phyloP scores from a whole-genome alignment of 208 protist genomes.

The Crithidia bombi region DNA sequence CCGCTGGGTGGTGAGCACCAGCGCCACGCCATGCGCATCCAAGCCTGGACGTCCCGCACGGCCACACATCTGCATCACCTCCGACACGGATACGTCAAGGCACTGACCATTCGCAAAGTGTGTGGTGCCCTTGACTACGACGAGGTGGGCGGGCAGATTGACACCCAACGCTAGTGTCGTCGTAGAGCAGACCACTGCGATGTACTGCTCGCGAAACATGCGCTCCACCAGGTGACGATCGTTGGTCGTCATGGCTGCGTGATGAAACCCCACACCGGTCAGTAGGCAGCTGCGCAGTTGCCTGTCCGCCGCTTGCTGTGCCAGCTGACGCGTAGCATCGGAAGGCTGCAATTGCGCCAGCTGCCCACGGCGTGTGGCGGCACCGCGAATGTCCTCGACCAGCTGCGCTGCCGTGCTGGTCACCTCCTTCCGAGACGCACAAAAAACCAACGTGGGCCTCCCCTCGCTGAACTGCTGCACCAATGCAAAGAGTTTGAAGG shows the following conservation, averaged over 20 bases:
- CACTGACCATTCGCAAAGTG: slow-evolving; percentile 96
- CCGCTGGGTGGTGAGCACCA: slow-evolving; percentile 88
- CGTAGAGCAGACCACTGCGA: slow-evolving; percentile 91
- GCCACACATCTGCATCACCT: slow-evolving; percentile 99
- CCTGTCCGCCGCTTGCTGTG: slow-evolving; percentile 63
- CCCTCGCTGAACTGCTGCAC: slow-evolving; percentile 78
- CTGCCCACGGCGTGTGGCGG: slow-evolving; percentile 40
- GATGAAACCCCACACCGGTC: slow-evolving; percentile 87
- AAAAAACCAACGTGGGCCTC: slow-evolving; percentile 91
- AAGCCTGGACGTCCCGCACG: slow-evolving; percentile 89
- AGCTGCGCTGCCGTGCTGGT: slow-evolving; percentile 71
- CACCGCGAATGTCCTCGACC: slow-evolving; percentile 50
- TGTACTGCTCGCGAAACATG: slow-evolving; percentile 85
- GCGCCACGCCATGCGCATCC: slow-evolving; percentile 82
- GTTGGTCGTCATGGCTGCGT: slow-evolving; percentile 76
- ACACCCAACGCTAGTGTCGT: slow-evolving; percentile 94
- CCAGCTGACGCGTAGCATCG: slow-evolving; percentile 36
- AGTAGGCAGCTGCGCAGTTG: slow-evolving; percentile 65
- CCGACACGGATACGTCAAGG: slow-evolving; percentile 95
- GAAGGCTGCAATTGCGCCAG: slow-evolving; percentile 42
- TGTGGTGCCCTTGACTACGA: slow-evolving; percentile 98
- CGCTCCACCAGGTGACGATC: slow-evolving; percentile 86
- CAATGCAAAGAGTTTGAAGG: slow-evolving; percentile 85
- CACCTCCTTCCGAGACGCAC: slow-evolving; percentile 81
- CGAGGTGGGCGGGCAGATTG: slow-evolving; percentile 93